phyloP scores from a whole-genome alignment of 1,284 basidiomycete species.

The Caloboletus firmus region DNA sequence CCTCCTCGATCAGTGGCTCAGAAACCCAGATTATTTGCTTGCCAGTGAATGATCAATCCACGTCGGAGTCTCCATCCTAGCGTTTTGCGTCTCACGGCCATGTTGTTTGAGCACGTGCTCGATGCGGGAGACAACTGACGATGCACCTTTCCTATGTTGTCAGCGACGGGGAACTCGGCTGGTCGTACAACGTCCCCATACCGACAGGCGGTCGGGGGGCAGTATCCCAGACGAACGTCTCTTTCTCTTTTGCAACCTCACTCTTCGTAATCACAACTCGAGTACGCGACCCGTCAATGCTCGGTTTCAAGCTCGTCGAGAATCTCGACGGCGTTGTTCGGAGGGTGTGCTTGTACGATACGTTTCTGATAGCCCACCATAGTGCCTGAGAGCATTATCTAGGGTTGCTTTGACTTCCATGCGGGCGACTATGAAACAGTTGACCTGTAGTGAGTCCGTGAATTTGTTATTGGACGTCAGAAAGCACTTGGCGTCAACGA shows the following conservation, averaged over 20 bases:
- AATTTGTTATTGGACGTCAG: background rate
- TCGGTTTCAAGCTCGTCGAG: slow-evolving; percentile 73
- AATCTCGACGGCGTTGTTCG: slow-evolving; percentile 47
- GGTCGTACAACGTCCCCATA: background rate
- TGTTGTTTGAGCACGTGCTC: background rate
- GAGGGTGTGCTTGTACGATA: slow-evolving; percentile 15
- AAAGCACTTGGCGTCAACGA: too few species aligned
- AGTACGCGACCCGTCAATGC: slow-evolving; percentile 55
- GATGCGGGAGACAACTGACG: slow-evolving; percentile 6
- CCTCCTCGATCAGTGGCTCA: too few species aligned
- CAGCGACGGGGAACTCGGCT: slow-evolving; percentile 35
- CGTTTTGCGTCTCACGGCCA: too few species aligned
- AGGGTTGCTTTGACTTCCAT: background rate
- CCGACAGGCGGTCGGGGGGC: background rate
- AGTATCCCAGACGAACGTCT: slow-evolving; percentile 29
- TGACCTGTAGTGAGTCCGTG: background rate
- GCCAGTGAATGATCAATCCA: too few species aligned
- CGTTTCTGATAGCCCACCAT: background rate
- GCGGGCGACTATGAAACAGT: background rate
- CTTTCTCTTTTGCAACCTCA: slow-evolving; percentile 6
- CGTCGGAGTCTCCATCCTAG: too few species aligned
- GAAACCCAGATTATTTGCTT: too few species aligned
- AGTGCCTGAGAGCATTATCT: background rate
- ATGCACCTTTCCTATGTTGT: slow-evolving; percentile 65
- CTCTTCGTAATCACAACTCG: slow-evolving; percentile 26